Evolutionary conservation across 176 grass and related monocot species (phyloP).

Genomic region (Calamus simplicifolius): DNA sequence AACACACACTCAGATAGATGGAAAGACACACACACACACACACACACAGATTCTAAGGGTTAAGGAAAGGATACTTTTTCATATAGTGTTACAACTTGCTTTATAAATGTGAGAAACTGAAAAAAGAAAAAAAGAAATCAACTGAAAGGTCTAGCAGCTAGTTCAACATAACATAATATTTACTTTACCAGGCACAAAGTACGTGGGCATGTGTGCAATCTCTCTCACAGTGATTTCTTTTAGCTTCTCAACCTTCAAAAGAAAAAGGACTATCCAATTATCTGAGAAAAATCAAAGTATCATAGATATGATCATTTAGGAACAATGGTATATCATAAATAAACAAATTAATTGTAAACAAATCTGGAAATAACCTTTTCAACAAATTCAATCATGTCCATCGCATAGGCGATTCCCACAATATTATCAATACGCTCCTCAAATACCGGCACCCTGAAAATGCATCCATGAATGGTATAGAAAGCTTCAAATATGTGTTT

Average conservation of each 20-base stretch:
- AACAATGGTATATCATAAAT: neutral
- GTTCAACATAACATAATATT: constrained; percentile 8
- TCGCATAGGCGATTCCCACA: constrained; percentile 96
- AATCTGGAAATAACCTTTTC: constrained; percentile 49
- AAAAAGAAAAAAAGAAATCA: too few species aligned
- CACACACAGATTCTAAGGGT: too few species aligned
- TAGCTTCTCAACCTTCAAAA: constrained; percentile 84
- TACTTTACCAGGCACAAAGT: constrained; percentile 85
- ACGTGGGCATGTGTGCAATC: constrained; percentile 81
- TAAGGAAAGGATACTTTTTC: too few species aligned
- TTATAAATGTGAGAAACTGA: too few species aligned
- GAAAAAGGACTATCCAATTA: constrained; percentile 12
- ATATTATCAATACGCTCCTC: constrained; percentile 99
- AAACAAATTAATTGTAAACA: neutral
- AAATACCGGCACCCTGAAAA: constrained; percentile 93
- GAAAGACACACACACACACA: too few species aligned
- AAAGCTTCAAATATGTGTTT: neutral
- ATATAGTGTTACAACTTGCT: too few species aligned
- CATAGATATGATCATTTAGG: neutral
- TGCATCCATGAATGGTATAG: constrained; percentile 1
- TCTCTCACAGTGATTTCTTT: constrained; percentile 79
- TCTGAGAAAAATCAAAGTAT: constrained; percentile 4
- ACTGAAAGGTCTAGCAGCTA: neutral
- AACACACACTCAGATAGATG: too few species aligned
- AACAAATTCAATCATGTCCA: constrained; percentile 98